Conservation (phyloP, 2,329 filamentous ascomycete species). For the Curvularia hawaiiensis region DNA sequence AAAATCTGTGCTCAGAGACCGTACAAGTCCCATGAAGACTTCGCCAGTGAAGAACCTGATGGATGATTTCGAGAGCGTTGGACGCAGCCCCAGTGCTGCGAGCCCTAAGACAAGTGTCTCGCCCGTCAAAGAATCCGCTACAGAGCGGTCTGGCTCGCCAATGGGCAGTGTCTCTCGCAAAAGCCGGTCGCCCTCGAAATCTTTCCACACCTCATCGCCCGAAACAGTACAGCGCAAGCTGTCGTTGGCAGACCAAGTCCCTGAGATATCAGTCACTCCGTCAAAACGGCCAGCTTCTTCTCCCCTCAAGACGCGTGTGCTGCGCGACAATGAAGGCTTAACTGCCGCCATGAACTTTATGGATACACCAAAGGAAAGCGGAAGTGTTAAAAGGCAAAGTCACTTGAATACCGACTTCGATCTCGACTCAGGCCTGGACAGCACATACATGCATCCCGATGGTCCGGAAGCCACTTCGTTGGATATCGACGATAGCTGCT, state of each 20-base stretch:
- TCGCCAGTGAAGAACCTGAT: slow-evolving; percentile 37
- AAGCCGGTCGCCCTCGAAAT: slow-evolving; percentile 37
- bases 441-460: slow-evolving; percentile 42
- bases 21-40: slow-evolving; percentile 38
- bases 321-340: slow-evolving; percentile 48
- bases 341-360: slow-evolving; percentile 45
- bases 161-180: slow-evolving; percentile 34
- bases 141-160: slow-evolving; percentile 33
- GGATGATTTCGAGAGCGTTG: slow-evolving; percentile 34
- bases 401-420: slow-evolving; percentile 27
- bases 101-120: slow-evolving; percentile 35
- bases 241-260: slow-evolving; percentile 15
- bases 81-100: slow-evolving; percentile 6
- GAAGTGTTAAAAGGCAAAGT: slow-evolving; percentile 29
- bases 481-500: slow-evolving; percentile 70
- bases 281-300: slow-evolving; percentile 28
- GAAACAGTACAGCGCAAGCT: slow-evolving; percentile 23
- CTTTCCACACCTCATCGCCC: slow-evolving; percentile 30
- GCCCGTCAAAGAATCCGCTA: slow-evolving; percentile 28
- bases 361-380: slow-evolving; percentile 31
- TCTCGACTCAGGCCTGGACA: slow-evolving; percentile 32
- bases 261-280: slow-evolving; percentile 23
- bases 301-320: slow-evolving; percentile 25
- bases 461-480: slow-evolving; percentile 36
- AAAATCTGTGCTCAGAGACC: slow-evolving; percentile 32